phyloP scores from a whole-genome alignment of 768 basidiomycete genomes.

The Leucosporidium creatinivorum region DNA sequence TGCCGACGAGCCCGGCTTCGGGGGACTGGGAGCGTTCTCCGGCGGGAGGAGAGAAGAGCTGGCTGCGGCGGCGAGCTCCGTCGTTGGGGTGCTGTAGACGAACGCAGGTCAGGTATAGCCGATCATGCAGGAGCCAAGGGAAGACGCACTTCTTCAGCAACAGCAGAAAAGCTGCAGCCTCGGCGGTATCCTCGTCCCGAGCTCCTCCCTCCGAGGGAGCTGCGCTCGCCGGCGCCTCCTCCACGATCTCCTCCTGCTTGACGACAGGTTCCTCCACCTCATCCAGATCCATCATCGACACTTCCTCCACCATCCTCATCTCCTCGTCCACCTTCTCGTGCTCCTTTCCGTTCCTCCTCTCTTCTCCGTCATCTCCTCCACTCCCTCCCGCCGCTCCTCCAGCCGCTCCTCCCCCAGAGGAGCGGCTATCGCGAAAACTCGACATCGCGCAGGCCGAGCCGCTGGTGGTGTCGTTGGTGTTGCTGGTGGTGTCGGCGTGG shows the following conservation, averaged over 20 bases:
- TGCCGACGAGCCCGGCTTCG: neutral
- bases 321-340: neutral
- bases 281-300: neutral
- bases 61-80: neutral
- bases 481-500: too few species aligned
- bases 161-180: neutral
- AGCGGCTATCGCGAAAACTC: too few species aligned
- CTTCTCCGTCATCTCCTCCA: neutral
- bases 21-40: neutral
- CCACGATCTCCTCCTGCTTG: neutral
- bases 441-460: too few species aligned
- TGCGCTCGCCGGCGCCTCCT: neutral
- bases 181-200: neutral
- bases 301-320: neutral
- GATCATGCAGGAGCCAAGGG: too few species aligned
- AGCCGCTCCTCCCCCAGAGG: neutral
- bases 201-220: neutral
- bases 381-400: neutral
- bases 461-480: too few species aligned
- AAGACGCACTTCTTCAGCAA: neutral
- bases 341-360: neutral
- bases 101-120: too few species aligned
- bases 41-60: neutral
- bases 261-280: neutral
- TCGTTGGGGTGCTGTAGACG: too few species aligned